Conservation (phyloP, 1,139 yeast genomes). For the Geotrichum carabidarum region DNA sequence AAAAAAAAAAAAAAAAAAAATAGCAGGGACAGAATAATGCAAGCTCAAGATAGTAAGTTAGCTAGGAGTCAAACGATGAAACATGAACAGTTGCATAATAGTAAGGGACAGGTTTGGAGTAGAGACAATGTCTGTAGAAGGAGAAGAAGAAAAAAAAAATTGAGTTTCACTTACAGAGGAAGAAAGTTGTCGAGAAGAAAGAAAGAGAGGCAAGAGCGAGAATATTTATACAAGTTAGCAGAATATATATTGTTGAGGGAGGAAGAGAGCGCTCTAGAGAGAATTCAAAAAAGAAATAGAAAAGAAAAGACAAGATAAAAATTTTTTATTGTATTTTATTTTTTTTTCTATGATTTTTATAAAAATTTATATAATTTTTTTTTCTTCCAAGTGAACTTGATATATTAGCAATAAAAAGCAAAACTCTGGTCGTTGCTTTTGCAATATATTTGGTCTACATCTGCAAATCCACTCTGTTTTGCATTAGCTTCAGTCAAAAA, state of each 20-base stretch:
- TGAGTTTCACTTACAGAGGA: neutral
- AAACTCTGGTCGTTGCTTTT: no score
- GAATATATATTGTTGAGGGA: neutral
- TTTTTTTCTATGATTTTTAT: neutral
- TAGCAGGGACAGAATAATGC: neutral
- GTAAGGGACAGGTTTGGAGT: neutral
- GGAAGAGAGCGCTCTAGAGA: no score
- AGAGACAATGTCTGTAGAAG: neutral
- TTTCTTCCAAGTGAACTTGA: no score
- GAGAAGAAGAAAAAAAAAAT: neutral
- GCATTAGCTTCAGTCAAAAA: slow-evolving; percentile 1
- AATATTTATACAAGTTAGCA: neutral
- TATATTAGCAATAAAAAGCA: no score
- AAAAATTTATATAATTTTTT: no score
- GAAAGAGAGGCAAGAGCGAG: neutral
- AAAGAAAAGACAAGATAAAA: neutral
- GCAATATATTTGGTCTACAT: no score
- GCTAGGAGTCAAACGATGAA: slow-evolving; percentile 5
- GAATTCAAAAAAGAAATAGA: neutral
- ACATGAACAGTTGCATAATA: slow-evolving; percentile 4
- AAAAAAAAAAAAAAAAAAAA: neutral
- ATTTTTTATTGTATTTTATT: neutral
- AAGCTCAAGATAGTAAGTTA: neutral
- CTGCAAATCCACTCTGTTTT: neutral
- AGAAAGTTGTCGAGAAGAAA: neutral